phyloP scores from a whole-genome alignment of 2,329 filamentous ascomycete genomes.

The Nothopassalora personata region DNA sequence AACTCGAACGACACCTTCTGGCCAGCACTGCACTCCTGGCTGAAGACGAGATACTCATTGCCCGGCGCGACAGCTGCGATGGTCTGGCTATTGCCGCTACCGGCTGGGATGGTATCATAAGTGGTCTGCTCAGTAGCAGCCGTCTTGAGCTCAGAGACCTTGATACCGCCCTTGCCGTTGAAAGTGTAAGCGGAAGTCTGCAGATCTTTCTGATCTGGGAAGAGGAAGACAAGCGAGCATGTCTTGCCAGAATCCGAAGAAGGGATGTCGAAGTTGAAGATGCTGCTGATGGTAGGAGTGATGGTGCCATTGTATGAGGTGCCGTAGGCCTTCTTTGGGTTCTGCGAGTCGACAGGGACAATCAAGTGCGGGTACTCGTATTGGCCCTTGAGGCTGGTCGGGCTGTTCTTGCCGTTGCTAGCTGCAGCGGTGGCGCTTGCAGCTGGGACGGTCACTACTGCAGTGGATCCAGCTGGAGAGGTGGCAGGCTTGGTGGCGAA shows the following conservation, averaged over 20 bases:
- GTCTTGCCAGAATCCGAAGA: constrained; percentile 49
- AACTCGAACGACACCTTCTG: constrained; percentile 11
- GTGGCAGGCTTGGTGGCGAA: neutral
- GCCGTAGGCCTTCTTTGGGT: constrained; percentile 50
- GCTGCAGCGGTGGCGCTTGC: neutral
- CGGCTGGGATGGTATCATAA: constrained; percentile 39
- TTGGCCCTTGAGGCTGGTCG: constrained; percentile 29
- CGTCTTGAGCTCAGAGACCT: constrained; percentile 36
- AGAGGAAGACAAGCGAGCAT: constrained; percentile 62
- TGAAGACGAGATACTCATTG: constrained; percentile 15
- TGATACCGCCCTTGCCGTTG: constrained; percentile 20
- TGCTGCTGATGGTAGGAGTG: constrained; percentile 48
- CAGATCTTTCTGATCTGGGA: constrained; percentile 54
- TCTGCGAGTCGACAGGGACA: constrained; percentile 52
- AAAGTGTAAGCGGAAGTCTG: constrained; percentile 55
- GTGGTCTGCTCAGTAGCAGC: constrained; percentile 48
- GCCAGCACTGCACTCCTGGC: constrained; percentile 11
- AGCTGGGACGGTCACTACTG: neutral
- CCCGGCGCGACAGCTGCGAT: constrained; percentile 7
- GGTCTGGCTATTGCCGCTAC: neutral
- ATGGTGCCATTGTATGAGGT: constrained; percentile 54
- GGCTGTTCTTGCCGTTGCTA: constrained; percentile 18
- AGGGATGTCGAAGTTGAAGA: constrained; percentile 67
- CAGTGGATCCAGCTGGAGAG: constrained; percentile 3
- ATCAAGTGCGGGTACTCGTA: constrained; percentile 57